Evolutionary conservation across 495 filamentous ascomycete genomes (phyloP).

Genomic region (Aspergillus carlsbadensis): DNA sequence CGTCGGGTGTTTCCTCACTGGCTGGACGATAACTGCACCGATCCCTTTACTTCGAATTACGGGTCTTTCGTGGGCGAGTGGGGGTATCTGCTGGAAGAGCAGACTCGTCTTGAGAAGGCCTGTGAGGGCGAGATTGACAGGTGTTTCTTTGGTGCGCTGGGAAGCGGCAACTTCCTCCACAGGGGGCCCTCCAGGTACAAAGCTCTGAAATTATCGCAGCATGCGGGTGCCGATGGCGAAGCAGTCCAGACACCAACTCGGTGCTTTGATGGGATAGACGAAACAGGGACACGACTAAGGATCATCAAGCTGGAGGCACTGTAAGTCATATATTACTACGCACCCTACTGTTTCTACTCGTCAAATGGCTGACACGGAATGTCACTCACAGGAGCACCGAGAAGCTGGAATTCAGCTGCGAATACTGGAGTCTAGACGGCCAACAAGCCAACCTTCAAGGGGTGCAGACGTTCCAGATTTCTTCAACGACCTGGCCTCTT

Average conservation of each 20-base stretch:
- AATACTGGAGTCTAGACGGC: too few species aligned
- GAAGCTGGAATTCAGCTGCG: too few species aligned
- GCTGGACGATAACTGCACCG: neutral
- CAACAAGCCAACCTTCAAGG: too few species aligned
- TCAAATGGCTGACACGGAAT: too few species aligned
- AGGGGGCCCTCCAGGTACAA: neutral
- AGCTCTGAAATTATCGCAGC: neutral
- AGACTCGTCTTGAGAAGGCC: neutral
- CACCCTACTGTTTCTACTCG: too few species aligned
- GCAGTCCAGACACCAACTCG: neutral
- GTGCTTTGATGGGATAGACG: too few species aligned
- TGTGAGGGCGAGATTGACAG: constrained; percentile 1
- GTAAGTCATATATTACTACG: too few species aligned
- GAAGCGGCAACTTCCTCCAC: neutral
- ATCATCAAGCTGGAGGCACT: too few species aligned
- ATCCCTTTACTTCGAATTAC: neutral
- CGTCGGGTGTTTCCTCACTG: constrained; percentile 5
- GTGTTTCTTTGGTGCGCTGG: constrained; percentile 7
- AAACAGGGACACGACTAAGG: too few species aligned
- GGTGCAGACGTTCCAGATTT: neutral
- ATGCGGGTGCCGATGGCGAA: neutral
- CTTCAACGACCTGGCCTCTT: neutral
- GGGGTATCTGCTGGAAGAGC: neutral
- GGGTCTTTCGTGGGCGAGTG: constrained; percentile 2
- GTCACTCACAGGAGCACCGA: too few species aligned